Evolutionary conservation across 2,329 filamentous ascomycete genomes (phyloP).

Genomic region (Elsinoe arachidis): DNA sequence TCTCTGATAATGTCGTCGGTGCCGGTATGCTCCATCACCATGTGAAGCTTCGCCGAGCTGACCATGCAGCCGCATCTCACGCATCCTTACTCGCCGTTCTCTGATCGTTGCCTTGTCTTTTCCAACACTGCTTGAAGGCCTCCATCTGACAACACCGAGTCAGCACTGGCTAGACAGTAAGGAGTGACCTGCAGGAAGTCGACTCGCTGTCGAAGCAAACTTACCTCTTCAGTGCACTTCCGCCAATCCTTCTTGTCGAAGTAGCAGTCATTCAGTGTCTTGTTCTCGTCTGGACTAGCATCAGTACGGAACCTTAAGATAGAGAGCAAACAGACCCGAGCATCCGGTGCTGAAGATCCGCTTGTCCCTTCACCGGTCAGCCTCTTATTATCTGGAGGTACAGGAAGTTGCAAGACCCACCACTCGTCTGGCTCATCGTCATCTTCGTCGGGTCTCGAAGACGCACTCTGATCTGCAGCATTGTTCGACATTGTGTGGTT

Average conservation of each 20-base stretch:
- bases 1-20: too few relatives aligned
- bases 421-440: conserved; percentile 94
- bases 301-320: conserved; percentile 2
- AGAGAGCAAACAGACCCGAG: conserved; percentile 52
- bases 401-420: conserved; percentile 43
- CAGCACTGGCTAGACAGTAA: background rate
- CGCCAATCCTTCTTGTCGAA: conserved; percentile 96
- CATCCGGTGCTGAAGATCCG: conserved; percentile 95
- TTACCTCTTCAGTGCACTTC: conserved; percentile 75
- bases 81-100: conserved; percentile 70
- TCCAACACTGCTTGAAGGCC: conserved; percentile 84
- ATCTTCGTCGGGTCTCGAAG: conserved; percentile 35
- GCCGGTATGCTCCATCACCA: background rate
- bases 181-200: too few relatives aligned
- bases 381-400: background rate
- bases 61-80: conserved; percentile 23
- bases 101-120: conserved; percentile 74
- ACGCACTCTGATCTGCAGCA: conserved; percentile 21
- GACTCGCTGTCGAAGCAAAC: conserved; percentile 26
- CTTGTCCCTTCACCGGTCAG: conserved; percentile 64
- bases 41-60: conserved; percentile 1
- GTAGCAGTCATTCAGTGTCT: conserved; percentile 88
- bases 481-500: conserved; percentile 22
- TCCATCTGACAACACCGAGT: conserved; percentile 59
- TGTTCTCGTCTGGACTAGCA: conserved; percentile 64